A percentile compares a stretch with the other conserved stretches of the same genome.
Evolutionary conservation across 2,329 filamentous ascomycete species (phyloP).

Genomic region (Dichotomopilus funicola): DNA sequence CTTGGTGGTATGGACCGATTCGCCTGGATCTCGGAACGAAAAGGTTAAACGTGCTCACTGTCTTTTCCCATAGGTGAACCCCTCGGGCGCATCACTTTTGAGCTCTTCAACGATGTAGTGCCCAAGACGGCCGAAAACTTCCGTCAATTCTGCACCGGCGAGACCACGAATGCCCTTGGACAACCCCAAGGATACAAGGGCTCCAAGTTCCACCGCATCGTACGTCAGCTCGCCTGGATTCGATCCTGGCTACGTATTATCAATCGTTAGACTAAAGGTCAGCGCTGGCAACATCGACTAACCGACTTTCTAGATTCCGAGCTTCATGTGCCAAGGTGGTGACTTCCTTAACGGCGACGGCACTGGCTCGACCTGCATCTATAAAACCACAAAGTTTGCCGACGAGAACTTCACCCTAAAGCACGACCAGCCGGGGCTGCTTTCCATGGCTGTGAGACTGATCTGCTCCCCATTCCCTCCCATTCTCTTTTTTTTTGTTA

Average conservation of each 20-base stretch:
- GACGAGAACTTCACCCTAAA: constrained; percentile 84
- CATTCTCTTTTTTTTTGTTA: too few species aligned
- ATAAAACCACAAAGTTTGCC: constrained; percentile 73
- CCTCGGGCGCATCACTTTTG: constrained; percentile 80
- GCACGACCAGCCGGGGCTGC: constrained; percentile 71
- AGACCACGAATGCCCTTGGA: constrained; percentile 71
- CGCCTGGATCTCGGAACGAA: background rate
- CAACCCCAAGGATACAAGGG: constrained; percentile 90
- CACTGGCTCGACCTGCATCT: constrained; percentile 81
- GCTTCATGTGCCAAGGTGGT: constrained; percentile 96
- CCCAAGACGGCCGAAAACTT: constrained; percentile 95
- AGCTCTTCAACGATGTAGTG: constrained; percentile 78
- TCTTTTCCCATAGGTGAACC: constrained; percentile 58
- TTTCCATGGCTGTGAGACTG: constrained; percentile 82
- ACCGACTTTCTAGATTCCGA: constrained; percentile 60
- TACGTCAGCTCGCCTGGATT: constrained; percentile 38
- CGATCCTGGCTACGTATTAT: background rate
- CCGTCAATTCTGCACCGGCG: constrained; percentile 92
- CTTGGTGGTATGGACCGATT: constrained; percentile 55
- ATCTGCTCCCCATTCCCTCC: background rate
- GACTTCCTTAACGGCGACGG: constrained; percentile 94
- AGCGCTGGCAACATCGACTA: background rate
- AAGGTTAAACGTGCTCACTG: background rate
- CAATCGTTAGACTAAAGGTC: background rate
- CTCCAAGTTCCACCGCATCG: constrained; percentile 88